Evolutionary conservation across 306 rosid species (phyloP).

Genomic region (Rubus idaeus): DNA sequence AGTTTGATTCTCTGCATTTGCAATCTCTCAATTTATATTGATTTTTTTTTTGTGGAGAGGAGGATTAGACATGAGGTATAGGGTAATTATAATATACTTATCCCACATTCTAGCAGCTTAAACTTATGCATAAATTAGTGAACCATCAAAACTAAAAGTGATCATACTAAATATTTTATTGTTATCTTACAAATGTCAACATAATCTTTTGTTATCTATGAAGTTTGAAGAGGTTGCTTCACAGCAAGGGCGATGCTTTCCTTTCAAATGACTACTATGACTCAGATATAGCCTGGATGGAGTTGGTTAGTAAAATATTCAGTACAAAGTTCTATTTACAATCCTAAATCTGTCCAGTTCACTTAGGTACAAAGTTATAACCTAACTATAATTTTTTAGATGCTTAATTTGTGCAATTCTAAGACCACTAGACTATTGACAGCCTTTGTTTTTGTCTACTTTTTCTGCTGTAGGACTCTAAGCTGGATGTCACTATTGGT

Average conservation of each 20-base stretch:
- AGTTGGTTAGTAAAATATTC: conserved; percentile 68
- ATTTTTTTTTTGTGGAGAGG: not conserved
- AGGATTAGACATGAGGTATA: not conserved
- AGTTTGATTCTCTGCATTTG: conserved; percentile 6
- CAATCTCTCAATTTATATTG: conserved; percentile 2
- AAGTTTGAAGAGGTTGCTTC: conserved; percentile 88
- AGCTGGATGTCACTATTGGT: conserved; percentile 88
- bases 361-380: not conserved
- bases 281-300: conserved; percentile 93
- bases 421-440: conserved; percentile 22
- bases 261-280: conserved; percentile 88
- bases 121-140: not conserved
- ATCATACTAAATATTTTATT: not conserved
- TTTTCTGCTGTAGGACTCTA: conserved; percentile 63
- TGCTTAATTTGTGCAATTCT: conserved; percentile 21
- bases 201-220: conserved; percentile 32
- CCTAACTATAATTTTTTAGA: not conserved
- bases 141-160: not conserved
- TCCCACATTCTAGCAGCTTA: not conserved
- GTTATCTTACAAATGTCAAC: conserved; percentile 15
- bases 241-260: conserved; percentile 87
- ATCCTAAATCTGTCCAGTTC: not conserved
- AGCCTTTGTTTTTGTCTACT: conserved; percentile 6
- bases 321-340: not conserved
- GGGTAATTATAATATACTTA: not conserved